Conservation (phyloP, 2,329 filamentous ascomycete genomes). For the Sclerotinia subarctica region DNA sequence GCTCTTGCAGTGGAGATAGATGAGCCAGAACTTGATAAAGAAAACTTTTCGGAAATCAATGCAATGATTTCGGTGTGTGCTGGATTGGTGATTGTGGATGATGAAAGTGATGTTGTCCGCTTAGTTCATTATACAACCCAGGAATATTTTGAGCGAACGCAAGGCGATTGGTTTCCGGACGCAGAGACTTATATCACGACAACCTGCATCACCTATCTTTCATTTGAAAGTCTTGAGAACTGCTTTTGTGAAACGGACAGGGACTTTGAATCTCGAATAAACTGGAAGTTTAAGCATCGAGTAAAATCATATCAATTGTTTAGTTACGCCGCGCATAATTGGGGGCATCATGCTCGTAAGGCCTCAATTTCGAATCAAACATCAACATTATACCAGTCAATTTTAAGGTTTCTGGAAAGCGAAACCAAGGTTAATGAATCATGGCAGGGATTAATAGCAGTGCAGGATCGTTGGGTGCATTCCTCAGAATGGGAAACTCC, state of each 20-base stretch:
- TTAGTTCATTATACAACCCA: constrained; percentile 38
- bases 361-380: neutral
- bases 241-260: constrained; percentile 27
- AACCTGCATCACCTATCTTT: constrained; percentile 37
- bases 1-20: constrained; percentile 42
- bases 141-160: constrained; percentile 33
- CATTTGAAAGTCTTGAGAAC: constrained; percentile 31
- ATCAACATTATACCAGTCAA: rapidly evolving
- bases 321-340: neutral
- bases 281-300: constrained; percentile 25
- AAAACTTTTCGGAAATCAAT: constrained; percentile 24
- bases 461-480: no score
- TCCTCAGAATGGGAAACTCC: no score
- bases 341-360: neutral
- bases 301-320: constrained; percentile 14
- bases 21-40: constrained; percentile 34
- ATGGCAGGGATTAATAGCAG: neutral
- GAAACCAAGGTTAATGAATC: neutral
- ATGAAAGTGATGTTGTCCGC: constrained; percentile 14
- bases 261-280: constrained; percentile 3
- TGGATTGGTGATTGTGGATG: constrained; percentile 26
- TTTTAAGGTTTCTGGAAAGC: neutral
- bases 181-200: constrained; percentile 27
- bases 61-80: constrained; percentile 32
- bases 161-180: constrained; percentile 23